Conservation (phyloP, 1,284 basidiomycete genomes). For the Sporisorium scitamineum region DNA sequence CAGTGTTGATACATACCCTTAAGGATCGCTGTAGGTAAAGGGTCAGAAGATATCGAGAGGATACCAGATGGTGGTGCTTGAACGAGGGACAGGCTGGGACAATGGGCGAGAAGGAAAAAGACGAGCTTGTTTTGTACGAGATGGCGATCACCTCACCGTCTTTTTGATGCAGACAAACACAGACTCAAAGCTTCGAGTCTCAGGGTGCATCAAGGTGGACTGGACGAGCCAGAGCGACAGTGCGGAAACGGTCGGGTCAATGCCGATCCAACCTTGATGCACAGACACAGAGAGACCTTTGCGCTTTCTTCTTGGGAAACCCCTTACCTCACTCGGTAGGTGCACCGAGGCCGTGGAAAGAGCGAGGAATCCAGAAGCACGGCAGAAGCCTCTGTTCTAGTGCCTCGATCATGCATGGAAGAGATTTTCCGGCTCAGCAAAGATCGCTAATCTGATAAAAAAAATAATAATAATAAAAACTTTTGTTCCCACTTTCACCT, state of each 20-base stretch:
- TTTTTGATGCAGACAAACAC: background rate
- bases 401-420: conserved; percentile 7
- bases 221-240: background rate
- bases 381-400: background rate
- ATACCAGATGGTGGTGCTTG: background rate
- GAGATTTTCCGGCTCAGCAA: conserved; percentile 19
- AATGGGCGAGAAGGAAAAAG: background rate
- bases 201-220: background rate
- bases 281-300: background rate
- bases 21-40: background rate
- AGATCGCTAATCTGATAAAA: conserved; percentile 39
- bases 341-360: background rate
- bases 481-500: background rate
- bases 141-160: conserved; percentile 4
- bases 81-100: background rate
- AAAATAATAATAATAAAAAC: background rate
- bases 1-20: background rate
- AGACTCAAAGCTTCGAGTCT: background rate
- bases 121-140: conserved; percentile 8
- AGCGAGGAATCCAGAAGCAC: no score
- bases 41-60: background rate
- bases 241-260: conserved; percentile 1
- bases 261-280: background rate
- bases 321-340: no score
- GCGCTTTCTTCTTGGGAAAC: background rate